phyloP scores from a whole-genome alignment of 1,139 yeast genomes.

The Spathaspora sp. region DNA sequence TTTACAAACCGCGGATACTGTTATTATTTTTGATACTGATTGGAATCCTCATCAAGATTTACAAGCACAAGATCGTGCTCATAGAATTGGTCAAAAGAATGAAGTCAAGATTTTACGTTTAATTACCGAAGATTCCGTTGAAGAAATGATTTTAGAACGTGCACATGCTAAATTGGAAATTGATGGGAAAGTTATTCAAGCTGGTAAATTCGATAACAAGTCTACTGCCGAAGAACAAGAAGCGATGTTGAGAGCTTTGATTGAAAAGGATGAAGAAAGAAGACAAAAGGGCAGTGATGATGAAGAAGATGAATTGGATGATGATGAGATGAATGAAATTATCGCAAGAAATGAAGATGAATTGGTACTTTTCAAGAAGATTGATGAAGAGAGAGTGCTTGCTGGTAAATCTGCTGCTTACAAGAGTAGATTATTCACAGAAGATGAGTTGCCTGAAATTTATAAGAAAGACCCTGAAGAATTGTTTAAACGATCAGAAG shows the following conservation, averaged over 20 bases:
- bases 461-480: constrained; percentile 53
- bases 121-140: constrained; percentile 80
- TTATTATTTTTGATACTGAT: constrained; percentile 83
- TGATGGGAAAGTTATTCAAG: constrained; percentile 87
- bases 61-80: constrained; percentile 90
- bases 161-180: constrained; percentile 82
- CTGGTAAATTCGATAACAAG: constrained; percentile 82
- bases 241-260: constrained; percentile 64
- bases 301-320: constrained; percentile 54
- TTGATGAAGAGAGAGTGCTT: constrained; percentile 55
- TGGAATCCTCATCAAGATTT: constrained; percentile 94
- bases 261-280: constrained; percentile 69
- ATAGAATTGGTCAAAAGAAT: constrained; percentile 86
- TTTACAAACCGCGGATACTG: constrained; percentile 86
- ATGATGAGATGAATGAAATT: constrained; percentile 69
- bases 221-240: constrained; percentile 84
- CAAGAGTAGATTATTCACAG: constrained; percentile 54
- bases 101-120: constrained; percentile 79
- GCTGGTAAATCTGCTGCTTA: constrained; percentile 43
- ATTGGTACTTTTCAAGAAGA: constrained; percentile 47
- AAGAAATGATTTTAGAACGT: constrained; percentile 77
- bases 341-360: constrained; percentile 69
- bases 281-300: constrained; percentile 42
- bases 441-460: constrained; percentile 65
- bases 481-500: constrained; percentile 46